Conservation (phyloP, 495 filamentous ascomycete species). For the Pseudoneurospora amorphoporcata region DNA sequence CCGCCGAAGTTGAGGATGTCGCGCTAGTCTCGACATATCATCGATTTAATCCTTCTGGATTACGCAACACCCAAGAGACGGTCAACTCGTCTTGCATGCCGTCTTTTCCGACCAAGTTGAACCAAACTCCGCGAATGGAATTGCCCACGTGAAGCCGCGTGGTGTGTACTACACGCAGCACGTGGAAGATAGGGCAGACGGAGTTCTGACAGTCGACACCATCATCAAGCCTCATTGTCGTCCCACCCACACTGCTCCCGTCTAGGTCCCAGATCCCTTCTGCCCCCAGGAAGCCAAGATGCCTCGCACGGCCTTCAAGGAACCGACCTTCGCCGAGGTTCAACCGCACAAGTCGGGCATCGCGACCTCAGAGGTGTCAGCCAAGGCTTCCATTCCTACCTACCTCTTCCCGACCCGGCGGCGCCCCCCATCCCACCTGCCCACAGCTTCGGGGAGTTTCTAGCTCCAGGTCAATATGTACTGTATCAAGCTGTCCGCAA, state of each 20-base stretch:
- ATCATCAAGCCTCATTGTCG: not conserved
- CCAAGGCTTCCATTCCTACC: not conserved
- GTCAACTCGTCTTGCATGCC: not conserved
- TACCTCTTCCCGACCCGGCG: not conserved
- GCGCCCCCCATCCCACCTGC: not conserved
- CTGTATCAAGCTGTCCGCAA: not conserved
- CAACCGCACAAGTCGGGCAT: not conserved
- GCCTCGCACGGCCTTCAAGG: too few relatives aligned
- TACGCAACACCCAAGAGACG: too few relatives aligned
- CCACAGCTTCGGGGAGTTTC: not conserved
- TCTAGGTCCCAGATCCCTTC: not conserved
- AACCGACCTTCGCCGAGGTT: too few relatives aligned
- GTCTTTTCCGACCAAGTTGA: not conserved
- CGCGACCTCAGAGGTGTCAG: not conserved
- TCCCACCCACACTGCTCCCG: not conserved
- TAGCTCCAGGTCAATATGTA: not conserved
- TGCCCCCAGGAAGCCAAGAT: not conserved
- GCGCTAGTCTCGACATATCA: not conserved
- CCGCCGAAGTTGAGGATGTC: not conserved
- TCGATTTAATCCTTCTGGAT: not conserved
- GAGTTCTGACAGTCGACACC: not conserved
- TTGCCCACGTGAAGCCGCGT: not conserved
- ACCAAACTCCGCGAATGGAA: not conserved
- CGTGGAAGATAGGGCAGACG: not conserved
- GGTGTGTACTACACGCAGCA: not conserved